phyloP scores from a whole-genome alignment of 441 rosid species.

The Biscutella laevigata region DNA sequence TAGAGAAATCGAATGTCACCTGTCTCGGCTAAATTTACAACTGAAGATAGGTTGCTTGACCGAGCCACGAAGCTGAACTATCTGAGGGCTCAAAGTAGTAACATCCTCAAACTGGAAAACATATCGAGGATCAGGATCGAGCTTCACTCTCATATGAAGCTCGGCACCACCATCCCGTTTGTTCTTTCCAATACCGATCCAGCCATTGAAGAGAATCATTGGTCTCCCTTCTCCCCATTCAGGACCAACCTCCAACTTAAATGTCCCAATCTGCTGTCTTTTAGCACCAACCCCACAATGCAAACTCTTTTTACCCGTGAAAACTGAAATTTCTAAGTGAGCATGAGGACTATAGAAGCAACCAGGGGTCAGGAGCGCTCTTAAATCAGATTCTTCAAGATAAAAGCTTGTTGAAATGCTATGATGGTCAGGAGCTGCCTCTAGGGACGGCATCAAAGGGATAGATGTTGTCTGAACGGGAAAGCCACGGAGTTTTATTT shows the following conservation, averaged over 20 bases:
- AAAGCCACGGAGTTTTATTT: slow-evolving; percentile 81
- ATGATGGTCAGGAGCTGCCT: slow-evolving; percentile 63
- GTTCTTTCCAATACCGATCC: slow-evolving; percentile 78
- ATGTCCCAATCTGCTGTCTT: slow-evolving; percentile 74
- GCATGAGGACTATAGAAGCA: slow-evolving; percentile 68
- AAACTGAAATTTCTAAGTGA: slow-evolving; percentile 60
- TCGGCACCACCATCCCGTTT: slow-evolving; percentile 59
- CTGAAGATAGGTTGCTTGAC: slow-evolving; percentile 86
- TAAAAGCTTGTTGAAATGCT: slow-evolving; percentile 73
- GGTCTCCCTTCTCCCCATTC: slow-evolving; percentile 84
- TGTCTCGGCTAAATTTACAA: slow-evolving; percentile 85
- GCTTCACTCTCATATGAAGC: slow-evolving; percentile 77
- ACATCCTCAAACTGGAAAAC: slow-evolving; percentile 89
- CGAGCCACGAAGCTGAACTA: slow-evolving; percentile 88
- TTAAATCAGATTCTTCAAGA: slow-evolving; percentile 79
- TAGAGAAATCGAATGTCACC: slow-evolving; percentile 31
- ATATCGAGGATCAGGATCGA: slow-evolving; percentile 91
- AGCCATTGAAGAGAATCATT: slow-evolving; percentile 65
- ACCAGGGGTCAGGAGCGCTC: slow-evolving; percentile 59
- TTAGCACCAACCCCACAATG: slow-evolving; percentile 69
- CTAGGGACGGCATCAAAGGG: slow-evolving; percentile 66
- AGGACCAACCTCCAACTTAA: slow-evolving; percentile 75
- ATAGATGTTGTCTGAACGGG: slow-evolving; percentile 69
- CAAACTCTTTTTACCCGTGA: slow-evolving; percentile 51
- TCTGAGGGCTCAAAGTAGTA: slow-evolving; percentile 77